A percentile compares a stretch with the other conserved stretches of the same genome.
phyloP scores from a whole-genome alignment of 1,139 yeast genomes.

The Geotrichum aggregatum region DNA sequence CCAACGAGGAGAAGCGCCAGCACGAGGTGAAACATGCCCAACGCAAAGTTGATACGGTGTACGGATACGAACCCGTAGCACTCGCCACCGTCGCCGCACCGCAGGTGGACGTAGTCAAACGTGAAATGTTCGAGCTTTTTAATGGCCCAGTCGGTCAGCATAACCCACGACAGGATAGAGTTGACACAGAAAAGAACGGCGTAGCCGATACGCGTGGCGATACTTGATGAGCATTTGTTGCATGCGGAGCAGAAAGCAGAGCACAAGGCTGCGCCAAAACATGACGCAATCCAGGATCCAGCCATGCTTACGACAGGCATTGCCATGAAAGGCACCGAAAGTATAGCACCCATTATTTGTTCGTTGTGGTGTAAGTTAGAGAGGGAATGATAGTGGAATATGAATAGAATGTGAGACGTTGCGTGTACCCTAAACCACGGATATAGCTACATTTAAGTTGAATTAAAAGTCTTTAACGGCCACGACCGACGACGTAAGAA shows the following conservation, averaged over 20 bases:
- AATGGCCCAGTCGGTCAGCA: conserved; percentile 76
- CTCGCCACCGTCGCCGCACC: conserved; percentile 56
- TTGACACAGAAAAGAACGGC: conserved; percentile 74
- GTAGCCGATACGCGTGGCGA: conserved; percentile 76
- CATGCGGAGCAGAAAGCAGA: conserved; percentile 58
- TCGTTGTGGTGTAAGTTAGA: neutral
- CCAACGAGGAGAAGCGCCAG: conserved; percentile 66
- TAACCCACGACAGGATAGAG: conserved; percentile 84
- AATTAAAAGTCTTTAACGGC: too few species aligned
- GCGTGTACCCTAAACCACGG: neutral
- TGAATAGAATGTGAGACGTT: neutral
- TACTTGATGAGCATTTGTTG: conserved; percentile 60
- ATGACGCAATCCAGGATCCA: conserved; percentile 69
- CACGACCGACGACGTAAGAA: too few species aligned
- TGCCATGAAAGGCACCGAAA: conserved; percentile 62
- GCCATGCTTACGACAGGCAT: conserved; percentile 51
- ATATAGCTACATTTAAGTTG: too few species aligned
- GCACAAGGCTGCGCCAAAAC: conserved; percentile 81
- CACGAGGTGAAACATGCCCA: conserved; percentile 72
- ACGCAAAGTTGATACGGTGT: conserved; percentile 82
- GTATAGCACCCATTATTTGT: conserved; percentile 68
- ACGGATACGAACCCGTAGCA: conserved; percentile 93
- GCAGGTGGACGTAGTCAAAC: conserved; percentile 56
- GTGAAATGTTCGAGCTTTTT: conserved; percentile 70
- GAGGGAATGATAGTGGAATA: neutral